Evolutionary conservation across 345 rosid genomes (phyloP), one percentile per base, ranked within the genome.

Genomic region (Gynandropsis gynandra): DNA sequence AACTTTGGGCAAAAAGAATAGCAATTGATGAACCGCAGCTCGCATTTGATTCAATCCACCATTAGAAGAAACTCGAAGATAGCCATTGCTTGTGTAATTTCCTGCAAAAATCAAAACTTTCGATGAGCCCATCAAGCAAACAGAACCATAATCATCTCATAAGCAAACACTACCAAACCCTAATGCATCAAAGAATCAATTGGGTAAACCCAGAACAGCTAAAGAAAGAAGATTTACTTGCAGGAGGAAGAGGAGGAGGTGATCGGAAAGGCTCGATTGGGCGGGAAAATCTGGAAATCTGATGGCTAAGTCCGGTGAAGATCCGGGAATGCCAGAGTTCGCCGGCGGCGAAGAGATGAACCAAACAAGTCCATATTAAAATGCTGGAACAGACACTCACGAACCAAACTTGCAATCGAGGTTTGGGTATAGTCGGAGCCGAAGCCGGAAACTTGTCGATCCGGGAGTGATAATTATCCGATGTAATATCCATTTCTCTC

Each of bases 41-140:
- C 96, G 87, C 98, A 86, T 90, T 74, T 86, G 95, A 77, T 87
- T 87, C 75, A 89, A 64, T 35, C 97, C 97, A 14, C 94, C 97
- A 61, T 89, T 81, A 74, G 90, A 89, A 4, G 89, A 86, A 38
- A 89, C 94, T 58, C 43, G 62, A 36, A 89, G 77, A 66, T 73
- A 76, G 14, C 97, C 97, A 37, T 81, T 80, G 64, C 90, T 83
- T 46, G 71, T 76, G 44, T 83, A 86, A 21, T 83, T 80, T 66
- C 96, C 96, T 89, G 67, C 40, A 67, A 15, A 21, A 42, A 20
- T 16, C 13, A 3, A 35, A 5, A 64, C 34, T 42, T 35, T 38
- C 10, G 9, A 44, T 39, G 13, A 62, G 36, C 59, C 16, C 46
- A 24, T 43, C 9, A 34, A 49, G 1, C 45, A 48, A n/a, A 62